phyloP scores from a whole-genome alignment of 805 yeast species.

The Ogataea trehalophila region DNA sequence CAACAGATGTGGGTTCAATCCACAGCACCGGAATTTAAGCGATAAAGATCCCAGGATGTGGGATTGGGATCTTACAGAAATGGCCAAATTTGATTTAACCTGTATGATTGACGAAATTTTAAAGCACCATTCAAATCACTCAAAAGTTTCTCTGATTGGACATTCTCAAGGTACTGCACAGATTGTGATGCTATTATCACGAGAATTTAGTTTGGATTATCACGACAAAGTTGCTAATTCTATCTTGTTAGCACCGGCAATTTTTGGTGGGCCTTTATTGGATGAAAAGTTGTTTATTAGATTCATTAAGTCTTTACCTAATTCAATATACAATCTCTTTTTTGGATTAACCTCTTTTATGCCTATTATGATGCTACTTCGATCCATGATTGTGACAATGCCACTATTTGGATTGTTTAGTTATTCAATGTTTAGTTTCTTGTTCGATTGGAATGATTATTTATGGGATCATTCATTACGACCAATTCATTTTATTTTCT shows the following conservation, averaged over 20 bases:
- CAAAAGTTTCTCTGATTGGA: constrained; percentile 59
- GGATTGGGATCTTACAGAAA: constrained; percentile 90
- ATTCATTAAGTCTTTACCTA: constrained; percentile 52
- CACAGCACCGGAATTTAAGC: constrained; percentile 52
- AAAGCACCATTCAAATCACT: constrained; percentile 24
- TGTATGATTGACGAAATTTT: constrained; percentile 62
- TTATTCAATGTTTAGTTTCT: constrained; percentile 77
- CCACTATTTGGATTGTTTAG: constrained; percentile 59
- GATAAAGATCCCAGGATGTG: constrained; percentile 56
- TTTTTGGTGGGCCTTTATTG: constrained; percentile 76
- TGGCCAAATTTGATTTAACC: constrained; percentile 77
- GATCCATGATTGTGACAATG: constrained; percentile 44
- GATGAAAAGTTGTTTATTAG: constrained; percentile 57
- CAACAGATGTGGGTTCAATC: constrained; percentile 80
- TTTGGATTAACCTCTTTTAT: constrained; percentile 80
- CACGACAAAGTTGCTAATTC: constrained; percentile 55
- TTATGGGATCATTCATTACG: constrained; percentile 69
- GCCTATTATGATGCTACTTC: constrained; percentile 63
- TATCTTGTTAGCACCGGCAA: constrained; percentile 85
- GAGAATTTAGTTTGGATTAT: constrained; percentile 34
- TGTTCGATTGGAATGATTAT: constrained; percentile 82
- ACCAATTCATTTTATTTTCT: constrained; percentile 73
- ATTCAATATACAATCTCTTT: constrained; percentile 39
- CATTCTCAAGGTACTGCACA: constrained; percentile 97
- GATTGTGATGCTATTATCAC: constrained; percentile 62